phyloP scores from a whole-genome alignment of 2,329 filamentous ascomycete genomes.

The Botrytis porri region DNA sequence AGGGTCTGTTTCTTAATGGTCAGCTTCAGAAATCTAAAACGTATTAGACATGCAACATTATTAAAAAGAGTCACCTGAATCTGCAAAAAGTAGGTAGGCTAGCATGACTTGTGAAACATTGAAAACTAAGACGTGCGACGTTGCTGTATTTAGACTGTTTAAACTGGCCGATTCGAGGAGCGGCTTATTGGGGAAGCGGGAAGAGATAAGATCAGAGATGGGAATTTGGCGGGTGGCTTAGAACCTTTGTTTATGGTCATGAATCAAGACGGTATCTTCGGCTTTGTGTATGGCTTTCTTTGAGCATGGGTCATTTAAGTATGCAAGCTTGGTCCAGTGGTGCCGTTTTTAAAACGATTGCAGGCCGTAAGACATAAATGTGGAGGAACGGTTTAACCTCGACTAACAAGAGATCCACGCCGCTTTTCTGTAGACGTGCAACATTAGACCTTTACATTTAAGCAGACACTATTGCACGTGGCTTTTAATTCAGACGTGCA shows the following conservation, averaged over 20 bases:
- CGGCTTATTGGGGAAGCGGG: background rate
- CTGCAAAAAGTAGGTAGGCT: background rate
- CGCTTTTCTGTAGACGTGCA: background rate
- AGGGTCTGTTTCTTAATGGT: too few species aligned
- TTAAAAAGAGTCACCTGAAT: background rate
- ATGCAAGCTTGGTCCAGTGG: background rate
- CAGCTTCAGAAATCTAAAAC: too few species aligned
- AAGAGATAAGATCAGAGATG: background rate
- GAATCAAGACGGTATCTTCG: background rate
- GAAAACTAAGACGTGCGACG: background rate
- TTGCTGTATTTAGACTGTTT: background rate
- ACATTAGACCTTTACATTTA: background rate
- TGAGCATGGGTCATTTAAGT: background rate
- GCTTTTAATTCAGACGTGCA: background rate
- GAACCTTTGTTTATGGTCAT: background rate
- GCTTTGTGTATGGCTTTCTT: background rate
- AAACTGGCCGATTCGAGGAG: background rate
- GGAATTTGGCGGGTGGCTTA: background rate
- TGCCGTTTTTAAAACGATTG: background rate
- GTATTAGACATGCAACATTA: background rate
- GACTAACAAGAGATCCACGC: background rate
- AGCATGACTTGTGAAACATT: rapidly evolving
- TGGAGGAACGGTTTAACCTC: background rate
- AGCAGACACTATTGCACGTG: background rate
- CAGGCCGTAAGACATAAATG: background rate